Conservation (phyloP, 495 filamentous ascomycete species). For the Thermochaetoides thermophila region DNA sequence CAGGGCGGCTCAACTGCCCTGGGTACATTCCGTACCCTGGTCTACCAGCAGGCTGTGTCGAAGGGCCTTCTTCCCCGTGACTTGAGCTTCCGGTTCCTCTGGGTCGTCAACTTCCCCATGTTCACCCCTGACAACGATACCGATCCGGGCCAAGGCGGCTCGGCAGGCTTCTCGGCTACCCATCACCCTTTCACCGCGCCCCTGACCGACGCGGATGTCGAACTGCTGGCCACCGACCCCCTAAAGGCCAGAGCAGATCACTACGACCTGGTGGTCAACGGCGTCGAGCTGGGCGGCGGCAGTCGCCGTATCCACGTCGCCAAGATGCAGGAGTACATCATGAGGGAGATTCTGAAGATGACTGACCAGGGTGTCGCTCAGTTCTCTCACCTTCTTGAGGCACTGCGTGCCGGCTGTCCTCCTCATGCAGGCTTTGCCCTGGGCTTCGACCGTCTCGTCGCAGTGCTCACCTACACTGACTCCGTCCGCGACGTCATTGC, state of each 20-base stretch:
- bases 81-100: constrained; percentile 50
- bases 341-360: constrained; percentile 66
- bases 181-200: constrained; percentile 97
- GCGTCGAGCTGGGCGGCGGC: constrained; percentile 85
- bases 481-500: constrained; percentile 85
- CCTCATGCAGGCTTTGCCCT: constrained; percentile 89
- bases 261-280: constrained; percentile 93
- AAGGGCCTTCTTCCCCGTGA: constrained; percentile 39
- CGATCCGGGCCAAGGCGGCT: constrained; percentile 72
- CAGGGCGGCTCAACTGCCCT: constrained; percentile 61
- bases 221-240: constrained; percentile 57
- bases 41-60: constrained; percentile 52
- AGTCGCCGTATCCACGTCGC: constrained; percentile 85
- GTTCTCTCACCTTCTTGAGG: constrained; percentile 73
- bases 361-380: constrained; percentile 47
- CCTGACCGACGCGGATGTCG: constrained; percentile 53
- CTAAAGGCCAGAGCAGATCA: constrained; percentile 61
- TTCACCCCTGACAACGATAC: constrained; percentile 56
- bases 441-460: constrained; percentile 81
- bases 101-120: constrained; percentile 83
- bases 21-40: constrained; percentile 55
- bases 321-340: constrained; percentile 67
- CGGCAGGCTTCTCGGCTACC: constrained; percentile 67
- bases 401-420: constrained; percentile 79
- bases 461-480: constrained; percentile 60